Conservation (phyloP, 2,329 filamentous ascomycete genomes). For the Apiospora marii region DNA sequence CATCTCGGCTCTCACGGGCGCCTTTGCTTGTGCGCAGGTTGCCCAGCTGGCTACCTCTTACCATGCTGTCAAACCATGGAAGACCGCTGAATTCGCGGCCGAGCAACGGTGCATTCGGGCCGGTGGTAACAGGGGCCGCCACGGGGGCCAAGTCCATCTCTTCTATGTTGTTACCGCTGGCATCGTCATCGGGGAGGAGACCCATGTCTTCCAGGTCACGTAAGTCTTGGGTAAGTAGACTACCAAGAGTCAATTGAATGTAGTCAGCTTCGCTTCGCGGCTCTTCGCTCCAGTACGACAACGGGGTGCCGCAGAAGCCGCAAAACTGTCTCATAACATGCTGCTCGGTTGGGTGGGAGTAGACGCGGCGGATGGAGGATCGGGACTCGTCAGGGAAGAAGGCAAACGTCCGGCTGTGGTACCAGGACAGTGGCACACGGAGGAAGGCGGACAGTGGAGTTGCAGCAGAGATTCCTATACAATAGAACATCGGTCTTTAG, state of each 20-base stretch:
- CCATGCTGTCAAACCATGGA: slow-evolving; percentile 86
- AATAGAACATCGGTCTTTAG: slow-evolving; percentile 30
- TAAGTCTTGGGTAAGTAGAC: slow-evolving; percentile 74
- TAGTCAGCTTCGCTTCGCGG: slow-evolving; percentile 76
- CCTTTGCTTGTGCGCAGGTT: slow-evolving; percentile 70
- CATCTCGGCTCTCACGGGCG: slow-evolving; percentile 63
- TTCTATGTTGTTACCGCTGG: slow-evolving; percentile 30
- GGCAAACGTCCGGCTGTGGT: slow-evolving; percentile 76
- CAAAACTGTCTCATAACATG: slow-evolving; percentile 81
- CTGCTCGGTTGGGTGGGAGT: slow-evolving; percentile 65
- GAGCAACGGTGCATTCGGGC: slow-evolving; percentile 36
- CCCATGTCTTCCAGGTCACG: slow-evolving; percentile 76
- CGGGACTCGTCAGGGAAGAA: slow-evolving; percentile 82
- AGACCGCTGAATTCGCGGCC: slow-evolving; percentile 73
- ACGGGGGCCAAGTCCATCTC: slow-evolving; percentile 35
- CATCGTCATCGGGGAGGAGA: slow-evolving; percentile 64
- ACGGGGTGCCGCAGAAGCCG: slow-evolving; percentile 87
- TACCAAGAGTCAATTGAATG: slow-evolving; percentile 84
- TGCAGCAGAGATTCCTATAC: slow-evolving; percentile 69
- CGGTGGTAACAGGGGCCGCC: slow-evolving; percentile 35
- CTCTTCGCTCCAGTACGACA: slow-evolving; percentile 84
- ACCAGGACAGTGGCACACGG: slow-evolving; percentile 82
- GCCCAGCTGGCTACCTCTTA: slow-evolving; percentile 78
- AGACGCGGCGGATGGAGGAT: slow-evolving; percentile 70
- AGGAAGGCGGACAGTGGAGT: slow-evolving; percentile 82